Percentiles rank a stretch among this genome's conserved stretches.
Evolutionary conservation across 495 filamentous ascomycete species (phyloP).

Genomic region (Aspergillus homomorphus): DNA sequence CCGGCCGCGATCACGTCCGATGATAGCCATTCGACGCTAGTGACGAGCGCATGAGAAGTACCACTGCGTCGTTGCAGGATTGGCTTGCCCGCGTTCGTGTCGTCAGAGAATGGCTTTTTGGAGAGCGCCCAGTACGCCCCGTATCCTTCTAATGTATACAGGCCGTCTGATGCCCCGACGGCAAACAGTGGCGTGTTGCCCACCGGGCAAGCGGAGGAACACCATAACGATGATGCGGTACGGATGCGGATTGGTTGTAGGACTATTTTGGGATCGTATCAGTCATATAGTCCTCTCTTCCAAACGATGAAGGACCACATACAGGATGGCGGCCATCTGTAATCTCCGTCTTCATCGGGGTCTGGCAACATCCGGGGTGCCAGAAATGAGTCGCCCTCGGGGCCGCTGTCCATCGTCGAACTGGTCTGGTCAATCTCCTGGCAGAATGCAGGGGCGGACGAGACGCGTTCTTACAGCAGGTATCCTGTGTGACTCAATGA

Average conservation of each 20-base stretch:
- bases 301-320: constrained; percentile 7
- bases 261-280: constrained; percentile 13
- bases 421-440: constrained; percentile 26
- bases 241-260: constrained; percentile 31
- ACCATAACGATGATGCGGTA: constrained; percentile 33
- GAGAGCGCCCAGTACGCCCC: constrained; percentile 33
- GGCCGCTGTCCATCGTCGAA: constrained; percentile 40
- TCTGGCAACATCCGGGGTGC: constrained; percentile 34
- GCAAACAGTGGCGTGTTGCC: constrained; percentile 33
- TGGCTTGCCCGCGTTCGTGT: constrained; percentile 15
- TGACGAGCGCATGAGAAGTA: constrained; percentile 33
- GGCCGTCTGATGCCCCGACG: constrained; percentile 41
- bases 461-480: constrained; percentile 30
- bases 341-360: constrained; percentile 34
- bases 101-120: constrained; percentile 30
- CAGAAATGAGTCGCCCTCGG: constrained; percentile 36
- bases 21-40: constrained; percentile 42
- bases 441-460: not conserved
- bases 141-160: constrained; percentile 34
- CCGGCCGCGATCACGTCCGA: constrained; percentile 36
- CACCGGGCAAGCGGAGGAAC: constrained; percentile 34
- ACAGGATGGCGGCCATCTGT: constrained; percentile 33
- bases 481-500: constrained; percentile 40
- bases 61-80: constrained; percentile 21
- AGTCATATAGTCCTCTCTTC: not conserved